phyloP scores from a whole-genome alignment of 2,329 filamentous ascomycete species.

The Chaetomium sp. region DNA sequence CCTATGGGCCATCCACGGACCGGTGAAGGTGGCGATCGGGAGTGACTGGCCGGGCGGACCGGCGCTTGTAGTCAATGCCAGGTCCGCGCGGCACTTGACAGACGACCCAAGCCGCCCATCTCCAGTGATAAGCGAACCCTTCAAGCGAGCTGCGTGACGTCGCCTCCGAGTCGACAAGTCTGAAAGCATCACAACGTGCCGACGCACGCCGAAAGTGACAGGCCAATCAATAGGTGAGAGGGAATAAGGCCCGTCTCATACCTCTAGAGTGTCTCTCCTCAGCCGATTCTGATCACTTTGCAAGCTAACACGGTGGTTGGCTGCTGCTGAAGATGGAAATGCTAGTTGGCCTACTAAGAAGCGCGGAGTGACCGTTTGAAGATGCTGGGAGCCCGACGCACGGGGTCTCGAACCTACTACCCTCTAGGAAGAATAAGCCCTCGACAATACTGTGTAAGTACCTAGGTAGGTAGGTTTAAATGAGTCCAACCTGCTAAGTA shows the following conservation, averaged over 20 bases:
- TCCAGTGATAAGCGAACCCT: constrained; percentile 5
- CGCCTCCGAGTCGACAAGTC: not conserved
- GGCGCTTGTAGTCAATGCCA: constrained; percentile 18
- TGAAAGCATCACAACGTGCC: not conserved
- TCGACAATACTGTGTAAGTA: not conserved
- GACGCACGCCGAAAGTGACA: not conserved
- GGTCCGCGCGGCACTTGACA: constrained; percentile 22
- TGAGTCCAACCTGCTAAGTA: not conserved
- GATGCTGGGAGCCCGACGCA: not conserved
- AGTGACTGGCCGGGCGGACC: not conserved
- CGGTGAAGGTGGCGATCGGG: constrained; percentile 10
- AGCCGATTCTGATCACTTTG: not conserved
- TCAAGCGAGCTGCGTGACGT: not conserved
- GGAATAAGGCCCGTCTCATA: not conserved
- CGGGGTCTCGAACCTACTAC: not conserved
- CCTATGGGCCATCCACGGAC: constrained; percentile 15
- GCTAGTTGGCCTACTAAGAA: not conserved
- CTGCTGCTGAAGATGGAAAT: not conserved
- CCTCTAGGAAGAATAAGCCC: not conserved
- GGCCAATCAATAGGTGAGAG: not conserved
- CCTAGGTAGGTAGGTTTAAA: too few relatives aligned
- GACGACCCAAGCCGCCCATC: not conserved
- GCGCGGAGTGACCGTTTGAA: not conserved
- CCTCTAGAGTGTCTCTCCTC: not conserved
- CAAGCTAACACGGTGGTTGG: not conserved